Base-by-base conservation (phyloP, 2,329 filamentous ascomycete genomes). In the Neurospora sp. region DNA sequence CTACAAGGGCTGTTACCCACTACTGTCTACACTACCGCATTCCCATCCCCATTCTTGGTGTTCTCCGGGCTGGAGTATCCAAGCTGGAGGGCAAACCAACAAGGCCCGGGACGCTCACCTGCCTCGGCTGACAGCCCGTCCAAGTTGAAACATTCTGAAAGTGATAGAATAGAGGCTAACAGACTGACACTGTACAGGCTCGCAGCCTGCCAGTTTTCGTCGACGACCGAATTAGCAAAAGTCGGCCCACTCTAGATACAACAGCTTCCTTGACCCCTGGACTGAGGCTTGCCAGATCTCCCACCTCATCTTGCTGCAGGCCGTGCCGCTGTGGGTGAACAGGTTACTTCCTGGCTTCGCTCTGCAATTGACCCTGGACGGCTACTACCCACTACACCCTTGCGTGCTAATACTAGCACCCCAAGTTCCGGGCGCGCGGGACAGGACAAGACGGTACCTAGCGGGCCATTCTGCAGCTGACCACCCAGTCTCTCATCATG, bases 401-500 rank as follows among this genome's bases (percentile, higher is more conserved):
- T 77, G 75, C 75, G 71, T 76, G 76, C 76, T 73, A 74, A 71
- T 36, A 33, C 15, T 36, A n/a, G 52, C 28, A 62, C 52, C 52
- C 43, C 70, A 70, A 70, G 71, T 74, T 67, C 62, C 71, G 66
- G 58, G 69, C 70, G 71, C 73, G 75, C 75, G 73, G 75, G 74
- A 75, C 74, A 73, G 43, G 28, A 62, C 62, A 62, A 68, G 70
- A 73, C 75, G 68, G 72, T 71, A 73, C 52, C 70, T 73, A 72
- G 72, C 68, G 67, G 73, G 73, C 72, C 72, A 73, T 73, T 68
- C 74, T 75, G 74, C 76, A 73, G 75, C 74, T 74, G 76, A 76
- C 76, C 75, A 77, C 75, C 76, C 74, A 74, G 75, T 74, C 74
- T 74, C 77, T 75, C 74, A 76, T 76, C 77, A 81, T 81, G 80